Conservation (phyloP, 768 basidiomycete genomes). For the Lentinus tigrinus region DNA sequence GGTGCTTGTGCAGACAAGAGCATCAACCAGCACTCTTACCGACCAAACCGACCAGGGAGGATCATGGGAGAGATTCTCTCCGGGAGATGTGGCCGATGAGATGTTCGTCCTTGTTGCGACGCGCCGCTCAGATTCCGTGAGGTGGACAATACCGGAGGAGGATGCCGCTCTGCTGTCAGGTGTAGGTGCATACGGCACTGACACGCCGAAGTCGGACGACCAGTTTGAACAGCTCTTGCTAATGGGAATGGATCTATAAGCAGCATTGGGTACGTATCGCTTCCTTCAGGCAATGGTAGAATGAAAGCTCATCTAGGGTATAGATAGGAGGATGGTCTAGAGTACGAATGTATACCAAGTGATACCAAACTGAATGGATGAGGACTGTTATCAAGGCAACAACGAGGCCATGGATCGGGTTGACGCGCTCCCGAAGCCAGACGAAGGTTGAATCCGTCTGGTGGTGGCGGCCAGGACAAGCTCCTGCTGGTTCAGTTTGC, state of each 20-base stretch:
- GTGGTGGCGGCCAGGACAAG: not conserved
- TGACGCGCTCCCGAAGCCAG: too few relatives aligned
- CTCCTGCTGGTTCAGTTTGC: not conserved
- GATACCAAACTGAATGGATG: too few relatives aligned
- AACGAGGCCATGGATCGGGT: too few relatives aligned
- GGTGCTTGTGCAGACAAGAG: constrained; percentile 31
- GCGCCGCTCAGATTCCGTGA: constrained; percentile 56
- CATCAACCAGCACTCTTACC: not conserved
- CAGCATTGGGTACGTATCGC: not conserved
- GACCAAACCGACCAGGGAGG: not conserved
- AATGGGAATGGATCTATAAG: constrained; percentile 31
- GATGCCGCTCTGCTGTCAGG: constrained; percentile 61
- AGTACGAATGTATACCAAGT: too few relatives aligned
- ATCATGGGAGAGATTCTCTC: constrained; percentile 23
- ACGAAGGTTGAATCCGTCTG: too few relatives aligned
- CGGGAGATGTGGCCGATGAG: constrained; percentile 20
- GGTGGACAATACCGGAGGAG: constrained; percentile 49
- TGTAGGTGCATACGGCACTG: constrained; percentile 47
- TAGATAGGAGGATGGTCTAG: not conserved
- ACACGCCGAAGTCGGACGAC: constrained; percentile 54
- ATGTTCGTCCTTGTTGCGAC: constrained; percentile 63
- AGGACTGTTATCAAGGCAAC: too few relatives aligned
- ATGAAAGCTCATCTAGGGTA: not conserved
- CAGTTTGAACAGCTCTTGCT: constrained; percentile 68
- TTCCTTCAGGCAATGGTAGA: not conserved